Evolutionary conservation across 306 rosid species (phyloP).

Genomic region (Hippophae tibetana): DNA sequence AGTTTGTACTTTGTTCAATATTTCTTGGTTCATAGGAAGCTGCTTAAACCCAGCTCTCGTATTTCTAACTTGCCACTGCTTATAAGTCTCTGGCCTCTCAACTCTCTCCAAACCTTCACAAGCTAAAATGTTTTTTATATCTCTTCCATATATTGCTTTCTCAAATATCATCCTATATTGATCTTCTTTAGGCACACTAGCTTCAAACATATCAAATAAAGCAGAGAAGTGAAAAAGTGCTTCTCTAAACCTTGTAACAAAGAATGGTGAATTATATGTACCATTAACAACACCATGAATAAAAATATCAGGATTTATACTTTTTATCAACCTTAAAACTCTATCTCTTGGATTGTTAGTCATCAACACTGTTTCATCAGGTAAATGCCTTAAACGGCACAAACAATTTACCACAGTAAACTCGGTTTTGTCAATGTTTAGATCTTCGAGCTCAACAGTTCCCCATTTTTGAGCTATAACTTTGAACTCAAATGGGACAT

Average conservation of each 20-base stretch:
- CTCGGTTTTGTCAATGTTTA: conserved; percentile 40
- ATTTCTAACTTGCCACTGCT: conserved; percentile 77
- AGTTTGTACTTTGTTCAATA: conserved; percentile 30
- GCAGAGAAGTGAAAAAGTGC: conserved; percentile 69
- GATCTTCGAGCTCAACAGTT: conserved; percentile 35
- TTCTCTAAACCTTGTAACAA: conserved; percentile 57
- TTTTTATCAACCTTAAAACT: conserved; percentile 50
- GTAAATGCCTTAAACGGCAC: conserved; percentile 49
- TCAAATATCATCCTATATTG: conserved; percentile 42
- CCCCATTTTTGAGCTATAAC: conserved; percentile 67
- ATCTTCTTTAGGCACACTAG: conserved; percentile 45
- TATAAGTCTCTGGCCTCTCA: conserved; percentile 82
- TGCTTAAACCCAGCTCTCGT: conserved; percentile 66
- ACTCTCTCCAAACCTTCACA: conserved; percentile 70
- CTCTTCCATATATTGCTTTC: conserved; percentile 50
- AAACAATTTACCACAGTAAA: conserved; percentile 49
- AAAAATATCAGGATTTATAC: conserved; percentile 55
- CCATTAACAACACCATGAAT: conserved; percentile 69
- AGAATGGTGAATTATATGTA: conserved; percentile 65
- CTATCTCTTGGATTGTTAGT: conserved; percentile 49
- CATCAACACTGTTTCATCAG: conserved; percentile 43
- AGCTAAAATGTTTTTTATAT: conserved; percentile 63
- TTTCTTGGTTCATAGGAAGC: conserved; percentile 33
- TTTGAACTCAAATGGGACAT: conserved; percentile 46
- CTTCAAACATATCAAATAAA: conserved; percentile 70